Percentiles rank a stretch among this genome's conserved stretches.
These are phyloP conservation scores for Strobilomyces dryophilus DNA, from an alignment of 768 basidiomycete species.

Conservation along the genomic window DNA sequence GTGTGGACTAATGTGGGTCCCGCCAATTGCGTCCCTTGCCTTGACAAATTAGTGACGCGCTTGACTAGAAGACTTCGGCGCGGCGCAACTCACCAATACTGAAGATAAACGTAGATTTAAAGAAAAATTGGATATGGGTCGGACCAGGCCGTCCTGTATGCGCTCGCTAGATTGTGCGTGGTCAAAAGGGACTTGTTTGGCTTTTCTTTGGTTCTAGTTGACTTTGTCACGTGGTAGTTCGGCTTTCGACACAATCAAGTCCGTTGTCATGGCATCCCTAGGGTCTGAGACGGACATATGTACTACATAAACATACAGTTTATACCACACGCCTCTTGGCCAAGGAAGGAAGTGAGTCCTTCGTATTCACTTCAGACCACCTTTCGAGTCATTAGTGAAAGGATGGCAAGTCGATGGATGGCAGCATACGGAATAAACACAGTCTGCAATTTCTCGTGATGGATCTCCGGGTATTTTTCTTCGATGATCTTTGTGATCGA, in stretches of 20 bases:
- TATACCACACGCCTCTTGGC: conserved; percentile 17
- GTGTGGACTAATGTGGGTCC: conserved; percentile 56
- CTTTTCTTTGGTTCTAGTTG: conserved; percentile 53
- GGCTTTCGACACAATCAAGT: conserved; percentile 8
- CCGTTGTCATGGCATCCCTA: conserved; percentile 8
- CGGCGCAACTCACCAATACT: conserved; percentile 12
- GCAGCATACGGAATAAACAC: conserved; percentile 59
- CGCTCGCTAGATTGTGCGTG: conserved; percentile 1
- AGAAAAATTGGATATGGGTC: background rate
- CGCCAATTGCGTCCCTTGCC: conserved; percentile 37
- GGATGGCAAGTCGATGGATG: background rate
- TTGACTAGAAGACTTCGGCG: background rate
- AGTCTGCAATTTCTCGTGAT: conserved; percentile 54
- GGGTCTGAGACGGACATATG: background rate
- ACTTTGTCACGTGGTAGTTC: conserved; percentile 35
- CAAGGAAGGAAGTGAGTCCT: conserved; percentile 21
- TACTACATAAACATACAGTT: background rate
- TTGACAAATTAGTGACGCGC: conserved; percentile 26
- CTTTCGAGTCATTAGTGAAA: conserved; percentile 12
- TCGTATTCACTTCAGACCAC: conserved; percentile 21
- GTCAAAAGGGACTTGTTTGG: conserved; percentile 27
- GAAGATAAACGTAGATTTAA: conserved; percentile 14
- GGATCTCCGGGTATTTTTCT: conserved; percentile 60
- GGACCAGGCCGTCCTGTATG: conserved; percentile 21
- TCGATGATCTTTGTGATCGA: conserved; percentile 54